Evolutionary conservation across 2,329 filamentous ascomycete genomes (phyloP).

Genomic region (Fusarium foetens): DNA sequence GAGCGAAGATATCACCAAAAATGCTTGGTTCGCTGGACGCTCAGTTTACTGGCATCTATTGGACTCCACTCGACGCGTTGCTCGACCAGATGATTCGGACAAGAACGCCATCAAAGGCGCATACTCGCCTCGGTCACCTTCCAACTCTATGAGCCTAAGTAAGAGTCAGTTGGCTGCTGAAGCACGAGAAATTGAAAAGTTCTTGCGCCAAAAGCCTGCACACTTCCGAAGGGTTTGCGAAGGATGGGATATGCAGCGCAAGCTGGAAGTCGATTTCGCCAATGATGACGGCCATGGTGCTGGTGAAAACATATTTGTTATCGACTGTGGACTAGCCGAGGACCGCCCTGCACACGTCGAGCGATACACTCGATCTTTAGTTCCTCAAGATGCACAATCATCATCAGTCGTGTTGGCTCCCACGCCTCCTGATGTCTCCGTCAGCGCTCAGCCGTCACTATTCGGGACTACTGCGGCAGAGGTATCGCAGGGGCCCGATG

Average conservation of each 20-base stretch:
- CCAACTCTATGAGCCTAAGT: constrained; percentile 75
- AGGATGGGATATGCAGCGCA: constrained; percentile 92
- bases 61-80: constrained; percentile 78
- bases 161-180: constrained; percentile 78
- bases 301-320: constrained; percentile 80
- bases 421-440: constrained; percentile 5
- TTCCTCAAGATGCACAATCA: constrained; percentile 25
- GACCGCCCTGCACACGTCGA: constrained; percentile 57
- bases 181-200: constrained; percentile 83
- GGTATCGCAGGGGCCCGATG: constrained; percentile 21
- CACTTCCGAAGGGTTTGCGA: constrained; percentile 82
- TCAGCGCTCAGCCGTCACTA: constrained; percentile 39
- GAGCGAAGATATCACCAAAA: constrained; percentile 66
- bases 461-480: constrained; percentile 43
- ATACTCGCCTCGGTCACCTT: constrained; percentile 84
- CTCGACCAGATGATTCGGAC: constrained; percentile 77
- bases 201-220: constrained; percentile 75
- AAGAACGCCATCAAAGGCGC: constrained; percentile 74
- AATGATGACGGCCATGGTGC: constrained; percentile 79
- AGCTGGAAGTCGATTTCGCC: constrained; percentile 88
- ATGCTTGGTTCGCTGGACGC: constrained; percentile 84
- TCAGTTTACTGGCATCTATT: constrained; percentile 83
- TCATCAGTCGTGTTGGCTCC: constrained; percentile 12
- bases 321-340: constrained; percentile 77
- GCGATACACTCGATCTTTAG: constrained; percentile 55